Base-by-base conservation (phyloP, 805 yeast genomes). In the Vanderwaltozyma tropicalis region DNA sequence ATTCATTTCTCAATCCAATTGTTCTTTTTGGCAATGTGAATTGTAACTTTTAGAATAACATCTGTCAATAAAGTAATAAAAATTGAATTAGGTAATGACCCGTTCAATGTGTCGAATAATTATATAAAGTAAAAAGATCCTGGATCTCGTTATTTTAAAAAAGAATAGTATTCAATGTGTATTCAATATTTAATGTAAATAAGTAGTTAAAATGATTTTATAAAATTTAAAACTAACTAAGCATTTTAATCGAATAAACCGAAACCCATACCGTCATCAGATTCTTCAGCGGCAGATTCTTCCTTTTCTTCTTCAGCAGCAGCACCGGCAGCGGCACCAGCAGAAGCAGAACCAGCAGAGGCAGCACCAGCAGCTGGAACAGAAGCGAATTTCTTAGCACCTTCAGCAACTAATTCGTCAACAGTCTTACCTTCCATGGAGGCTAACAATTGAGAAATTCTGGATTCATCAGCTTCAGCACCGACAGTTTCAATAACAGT, bases 211-310 rank as follows among this genome's bases (percentile, higher is more conserved):
- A 71, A 88, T 87, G 78, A 80, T 78, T 74, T 64, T 74, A 80
- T 63, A 77, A 83, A 49, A 24, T 7, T 24, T 24, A 10, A 24
- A 21, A 7, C 12, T 24, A 24, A 24, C 12, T 62, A 66, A 43
- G 63, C 59, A 67, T 76, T 55, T 72, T 81, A 83, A 71, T 82
- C 94, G 74, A 83, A 83, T 71, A 83, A 76, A 73, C 92, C 92
- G 79, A 82, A 78, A 59, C 92, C 94, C 92, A 83, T 80, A 71
- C 81, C 94, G 60, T 77, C 87, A 63, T 79, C 87, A 49, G 81
- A 76, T 67, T 75, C 83, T 61, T 76, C 83, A 45, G 58, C 76
- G 57, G 66, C 76, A 55, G 67, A 79, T 48, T 56, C 73, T 40
- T 57, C 66, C 45, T 70, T 78, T 47, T 63, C 83, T 47, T 63